Conservation (phyloP, 139 green algal species). For the Coelastrella sp. region DNA sequence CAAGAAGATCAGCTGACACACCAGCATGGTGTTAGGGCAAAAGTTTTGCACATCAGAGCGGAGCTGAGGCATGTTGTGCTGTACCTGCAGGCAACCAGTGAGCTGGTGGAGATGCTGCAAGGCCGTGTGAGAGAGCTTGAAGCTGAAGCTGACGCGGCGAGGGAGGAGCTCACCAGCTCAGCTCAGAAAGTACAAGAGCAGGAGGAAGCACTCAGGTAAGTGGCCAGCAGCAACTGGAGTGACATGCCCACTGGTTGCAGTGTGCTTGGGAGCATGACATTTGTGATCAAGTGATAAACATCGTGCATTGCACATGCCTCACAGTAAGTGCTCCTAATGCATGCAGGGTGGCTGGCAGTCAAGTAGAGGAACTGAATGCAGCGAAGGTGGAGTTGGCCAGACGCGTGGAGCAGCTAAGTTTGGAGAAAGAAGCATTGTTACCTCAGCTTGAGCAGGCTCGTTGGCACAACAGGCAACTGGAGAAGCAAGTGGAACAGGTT, state of each 20-base stretch:
- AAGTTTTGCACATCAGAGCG: no score
- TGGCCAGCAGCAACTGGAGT: background rate
- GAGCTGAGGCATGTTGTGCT: background rate
- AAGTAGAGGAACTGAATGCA: conserved; percentile 26
- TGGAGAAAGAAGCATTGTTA: conserved; percentile 49
- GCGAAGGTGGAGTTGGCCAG: conserved; percentile 8
- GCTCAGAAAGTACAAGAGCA: background rate
- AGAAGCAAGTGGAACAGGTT: conserved; percentile 60
- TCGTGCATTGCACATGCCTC: background rate
- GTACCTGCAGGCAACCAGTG: background rate
- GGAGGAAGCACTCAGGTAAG: conserved; percentile 46
- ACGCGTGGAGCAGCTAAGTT: background rate
- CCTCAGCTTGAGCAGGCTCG: conserved; percentile 59
- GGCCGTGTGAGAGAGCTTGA: conserved; percentile 26
- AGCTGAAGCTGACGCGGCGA: conserved; percentile 23
- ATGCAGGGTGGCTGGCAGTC: conserved; percentile 28
- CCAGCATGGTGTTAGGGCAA: no score
- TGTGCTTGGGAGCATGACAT: background rate
- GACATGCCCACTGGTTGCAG: no score
- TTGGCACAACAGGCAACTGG: conserved; percentile 64
- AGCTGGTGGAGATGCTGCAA: conserved; percentile 40
- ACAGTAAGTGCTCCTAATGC: background rate
- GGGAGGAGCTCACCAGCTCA: conserved; percentile 49
- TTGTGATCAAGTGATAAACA: background rate
- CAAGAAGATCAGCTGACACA: no score